Conservation (phyloP, 495 filamentous ascomycete genomes). For the Hypoxylon lienhwacheense region DNA sequence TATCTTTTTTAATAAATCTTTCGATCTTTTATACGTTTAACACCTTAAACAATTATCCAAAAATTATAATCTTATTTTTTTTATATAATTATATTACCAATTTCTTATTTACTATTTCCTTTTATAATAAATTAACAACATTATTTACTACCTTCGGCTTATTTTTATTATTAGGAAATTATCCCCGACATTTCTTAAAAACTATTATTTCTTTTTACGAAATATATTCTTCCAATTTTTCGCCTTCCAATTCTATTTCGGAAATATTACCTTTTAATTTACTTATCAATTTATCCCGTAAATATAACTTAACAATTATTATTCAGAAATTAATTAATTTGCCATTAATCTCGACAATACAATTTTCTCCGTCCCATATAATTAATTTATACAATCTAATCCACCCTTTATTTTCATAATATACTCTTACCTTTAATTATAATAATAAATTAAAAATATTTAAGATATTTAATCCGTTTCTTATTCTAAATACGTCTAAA, state of each 20-base stretch:
- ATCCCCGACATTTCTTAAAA: background rate
- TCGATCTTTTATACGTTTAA: background rate
- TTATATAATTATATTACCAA: background rate
- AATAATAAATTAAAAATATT: background rate
- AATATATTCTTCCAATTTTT: background rate
- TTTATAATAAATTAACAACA: background rate
- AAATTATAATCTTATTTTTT: background rate
- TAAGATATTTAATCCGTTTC: background rate
- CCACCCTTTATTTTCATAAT: background rate
- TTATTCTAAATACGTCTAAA: background rate
- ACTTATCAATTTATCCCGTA: background rate
- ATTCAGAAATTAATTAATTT: conserved; percentile 1
- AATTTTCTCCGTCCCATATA: background rate
- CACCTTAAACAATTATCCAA: background rate
- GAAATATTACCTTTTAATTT: background rate
- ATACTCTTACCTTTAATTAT: conserved; percentile 4
- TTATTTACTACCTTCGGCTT: background rate
- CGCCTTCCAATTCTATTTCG: background rate
- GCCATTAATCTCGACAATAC: background rate
- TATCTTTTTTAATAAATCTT: background rate
- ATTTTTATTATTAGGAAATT: background rate
- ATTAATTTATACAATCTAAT: background rate
- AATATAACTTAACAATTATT: background rate
- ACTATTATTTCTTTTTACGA: background rate
- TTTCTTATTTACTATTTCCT: background rate